Evolutionary conservation across 169 alveolate genomes (phyloP).

Genomic region (Eimeria necatrix): DNA sequence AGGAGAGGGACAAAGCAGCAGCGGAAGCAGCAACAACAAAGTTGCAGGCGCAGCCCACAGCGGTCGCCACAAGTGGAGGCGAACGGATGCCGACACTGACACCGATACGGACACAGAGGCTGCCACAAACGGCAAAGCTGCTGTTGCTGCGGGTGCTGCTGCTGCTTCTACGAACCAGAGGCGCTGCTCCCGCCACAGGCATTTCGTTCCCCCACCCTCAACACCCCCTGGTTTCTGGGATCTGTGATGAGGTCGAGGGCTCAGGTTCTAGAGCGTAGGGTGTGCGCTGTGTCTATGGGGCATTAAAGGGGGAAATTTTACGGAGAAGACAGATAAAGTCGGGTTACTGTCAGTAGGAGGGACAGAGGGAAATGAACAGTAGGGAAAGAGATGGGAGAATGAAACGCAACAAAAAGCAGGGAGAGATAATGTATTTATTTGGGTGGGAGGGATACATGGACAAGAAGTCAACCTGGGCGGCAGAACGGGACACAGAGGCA

Average conservation of each 20-base stretch:
- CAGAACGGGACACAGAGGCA: too few relatives aligned
- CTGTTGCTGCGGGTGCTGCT: neutral
- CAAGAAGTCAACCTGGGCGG: too few relatives aligned
- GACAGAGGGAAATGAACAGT: too few relatives aligned
- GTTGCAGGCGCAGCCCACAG: neutral
- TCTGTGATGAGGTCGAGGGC: neutral
- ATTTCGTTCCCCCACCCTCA: conserved; percentile 1
- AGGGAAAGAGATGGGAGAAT: too few relatives aligned
- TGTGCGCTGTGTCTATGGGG: too few relatives aligned
- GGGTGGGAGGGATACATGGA: too few relatives aligned
- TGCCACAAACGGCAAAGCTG: neutral
- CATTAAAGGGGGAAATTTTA: too few relatives aligned
- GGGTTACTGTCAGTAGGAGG: too few relatives aligned
- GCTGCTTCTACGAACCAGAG: neutral
- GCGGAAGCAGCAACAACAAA: neutral
- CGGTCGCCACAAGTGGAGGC: neutral
- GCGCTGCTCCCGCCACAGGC: conserved; percentile 1
- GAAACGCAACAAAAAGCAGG: too few relatives aligned
- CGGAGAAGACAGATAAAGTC: too few relatives aligned
- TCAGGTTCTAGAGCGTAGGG: too few relatives aligned
- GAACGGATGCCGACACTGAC: conserved; percentile 11
- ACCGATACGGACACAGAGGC: neutral
- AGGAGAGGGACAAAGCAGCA: neutral
- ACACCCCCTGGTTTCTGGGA: conserved; percentile 33
- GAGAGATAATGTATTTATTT: too few relatives aligned